Evolutionary conservation across 108 stramenopile genomes (phyloP).

Genomic region (Discostella stelligeroides): DNA sequence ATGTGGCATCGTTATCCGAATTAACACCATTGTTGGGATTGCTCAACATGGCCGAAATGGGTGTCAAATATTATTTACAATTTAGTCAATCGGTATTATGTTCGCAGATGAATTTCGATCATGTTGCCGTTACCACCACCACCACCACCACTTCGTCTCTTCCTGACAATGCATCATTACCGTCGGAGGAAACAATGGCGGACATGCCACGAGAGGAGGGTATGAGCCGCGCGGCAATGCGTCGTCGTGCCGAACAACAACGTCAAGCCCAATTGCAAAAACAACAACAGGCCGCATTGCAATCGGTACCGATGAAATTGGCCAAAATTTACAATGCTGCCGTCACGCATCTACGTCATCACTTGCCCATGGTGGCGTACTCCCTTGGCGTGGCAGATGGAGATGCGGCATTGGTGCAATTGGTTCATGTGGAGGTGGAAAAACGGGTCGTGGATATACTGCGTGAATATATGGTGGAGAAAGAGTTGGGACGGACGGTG

Average conservation of each 20-base stretch:
- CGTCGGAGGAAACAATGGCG: neutral
- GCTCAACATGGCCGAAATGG: constrained; percentile 75
- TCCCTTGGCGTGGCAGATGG: constrained; percentile 79
- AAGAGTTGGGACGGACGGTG: constrained; percentile 51
- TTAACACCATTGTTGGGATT: constrained; percentile 72
- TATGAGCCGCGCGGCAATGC: constrained; percentile 40
- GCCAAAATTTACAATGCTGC: constrained; percentile 83
- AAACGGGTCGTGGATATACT: constrained; percentile 65
- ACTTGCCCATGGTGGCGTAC: constrained; percentile 89
- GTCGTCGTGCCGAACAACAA: constrained; percentile 35
- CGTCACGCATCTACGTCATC: constrained; percentile 78
- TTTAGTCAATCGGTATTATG: constrained; percentile 48
- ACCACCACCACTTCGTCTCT: too few relatives aligned
- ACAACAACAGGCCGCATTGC: too few relatives aligned
- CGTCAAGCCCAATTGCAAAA: constrained; percentile 10
- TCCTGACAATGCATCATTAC: too few relatives aligned
- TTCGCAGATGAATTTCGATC: constrained; percentile 42
- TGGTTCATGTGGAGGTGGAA: constrained; percentile 81
- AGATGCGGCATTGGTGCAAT: constrained; percentile 80
- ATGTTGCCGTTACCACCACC: neutral
- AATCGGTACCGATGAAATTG: constrained; percentile 60
- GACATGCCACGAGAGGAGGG: constrained; percentile 28
- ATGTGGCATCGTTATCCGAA: constrained; percentile 62
- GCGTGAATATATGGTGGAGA: constrained; percentile 47
- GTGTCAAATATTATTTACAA: constrained; percentile 70